Evolutionary conservation across 495 filamentous ascomycete genomes (phyloP).

Genomic region (Astrothelium macrocarpum): DNA sequence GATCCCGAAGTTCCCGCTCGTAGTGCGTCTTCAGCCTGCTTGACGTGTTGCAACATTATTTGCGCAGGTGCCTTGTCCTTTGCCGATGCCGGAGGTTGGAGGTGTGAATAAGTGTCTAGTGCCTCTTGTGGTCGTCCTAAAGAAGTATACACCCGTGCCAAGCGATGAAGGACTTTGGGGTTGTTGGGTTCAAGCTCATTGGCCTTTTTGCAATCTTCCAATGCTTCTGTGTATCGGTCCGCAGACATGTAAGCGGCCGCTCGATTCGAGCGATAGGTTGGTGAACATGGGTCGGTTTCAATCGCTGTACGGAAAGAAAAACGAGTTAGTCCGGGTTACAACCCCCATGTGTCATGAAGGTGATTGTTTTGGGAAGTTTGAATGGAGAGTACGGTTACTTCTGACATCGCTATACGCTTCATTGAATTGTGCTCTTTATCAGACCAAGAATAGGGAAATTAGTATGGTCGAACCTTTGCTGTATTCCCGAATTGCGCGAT

Average conservation of each 20-base stretch:
- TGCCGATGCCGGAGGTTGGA: conserved; percentile 65
- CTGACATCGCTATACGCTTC: too few relatives aligned
- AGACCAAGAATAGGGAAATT: neutral
- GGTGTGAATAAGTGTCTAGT: conserved; percentile 61
- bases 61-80: conserved; percentile 72
- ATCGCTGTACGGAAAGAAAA: conserved; percentile 50
- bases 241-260: conserved; percentile 88
- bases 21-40: conserved; percentile 68
- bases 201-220: conserved; percentile 75
- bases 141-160: conserved; percentile 79
- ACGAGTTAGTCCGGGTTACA: conserved; percentile 1
- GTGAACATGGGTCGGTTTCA: conserved; percentile 62
- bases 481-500: conserved; percentile 79
- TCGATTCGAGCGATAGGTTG: conserved; percentile 90
- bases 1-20: conserved; percentile 64
- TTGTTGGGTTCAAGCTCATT: conserved; percentile 73
- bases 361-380: conserved; percentile 2
- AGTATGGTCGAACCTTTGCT: conserved; percentile 61
- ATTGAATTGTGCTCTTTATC: too few relatives aligned
- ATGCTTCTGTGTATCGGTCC: conserved; percentile 61
- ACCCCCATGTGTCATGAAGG: neutral
- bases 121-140: conserved; percentile 80
- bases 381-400: too few relatives aligned
- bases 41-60: conserved; percentile 74
- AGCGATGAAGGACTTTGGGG: conserved; percentile 73